Base-by-base conservation (phyloP, 1,284 basidiomycete genomes). In the Tetrapyrgos nigripes region DNA sequence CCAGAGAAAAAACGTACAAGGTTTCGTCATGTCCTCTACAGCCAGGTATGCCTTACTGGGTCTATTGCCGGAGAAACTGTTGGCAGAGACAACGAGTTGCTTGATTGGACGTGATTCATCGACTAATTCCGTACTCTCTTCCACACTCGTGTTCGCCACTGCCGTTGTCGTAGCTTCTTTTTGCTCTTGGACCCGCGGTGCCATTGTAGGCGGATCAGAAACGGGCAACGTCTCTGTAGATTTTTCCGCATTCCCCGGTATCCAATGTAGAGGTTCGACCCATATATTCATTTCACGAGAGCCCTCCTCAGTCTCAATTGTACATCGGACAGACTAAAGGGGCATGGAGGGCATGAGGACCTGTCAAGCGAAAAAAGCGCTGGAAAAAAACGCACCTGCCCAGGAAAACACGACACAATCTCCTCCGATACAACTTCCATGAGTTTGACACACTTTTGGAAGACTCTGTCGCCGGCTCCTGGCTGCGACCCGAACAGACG, bases 371-470 rank as follows among this genome's bases (percentile, higher is more conserved):
- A 27, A 55, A 31, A 33, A 43, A 24, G 44, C 28, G 26, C 28
- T 19, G 35, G 44, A 35, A 5, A n/a, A n/a, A 27, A 14, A 68
- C 83, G 52, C 53, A 90, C 91, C 76, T 92, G 74, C 8, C 81
- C 72, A 0, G 92, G 92, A 74, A 91, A 95, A 55, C 85, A 80
- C 1, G 71, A 66, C 1, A 82, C 78, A 3, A 92, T 83, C 57
- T 89, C 84, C 5, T 86, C 79, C 27, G 91, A 73, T 3, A 96
- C 73, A 6, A 74, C 73, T 72, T 98, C 95, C 61, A 98, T 77
- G 17, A 97, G 64, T 3, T 77, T 77, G 3, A 98, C 77, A 59
- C 89, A 92, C 64, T 92, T 87, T 55, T 83, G 79, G 76, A 98
- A 99, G 1, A 94, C 85, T 55, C 85, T 84, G 29, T 89, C 81